A percentile compares a stretch with the other conserved stretches of the same genome.
These are phyloP conservation scores for Colletotrichum kahawae DNA, from an alignment of 2,329 filamentous ascomycete species.

Conservation along the genomic window DNA sequence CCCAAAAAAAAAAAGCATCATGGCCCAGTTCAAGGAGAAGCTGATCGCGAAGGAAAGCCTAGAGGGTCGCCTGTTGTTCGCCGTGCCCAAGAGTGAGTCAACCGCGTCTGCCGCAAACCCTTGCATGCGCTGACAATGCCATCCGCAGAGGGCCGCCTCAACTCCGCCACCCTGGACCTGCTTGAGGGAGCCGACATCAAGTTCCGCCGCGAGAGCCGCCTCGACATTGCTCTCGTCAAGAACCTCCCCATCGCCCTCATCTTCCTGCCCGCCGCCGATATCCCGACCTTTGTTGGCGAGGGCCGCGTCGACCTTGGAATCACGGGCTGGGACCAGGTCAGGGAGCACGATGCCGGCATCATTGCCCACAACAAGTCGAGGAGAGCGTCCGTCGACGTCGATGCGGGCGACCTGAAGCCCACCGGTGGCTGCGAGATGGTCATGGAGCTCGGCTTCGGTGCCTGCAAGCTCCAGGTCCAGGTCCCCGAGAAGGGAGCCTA, in stretches of 20 bases:
- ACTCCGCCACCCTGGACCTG: conserved; percentile 86
- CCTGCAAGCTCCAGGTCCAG: conserved; percentile 95
- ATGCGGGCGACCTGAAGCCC: conserved; percentile 48
- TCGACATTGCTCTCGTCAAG: conserved; percentile 97
- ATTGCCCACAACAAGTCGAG: conserved; percentile 52
- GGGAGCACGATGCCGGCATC: conserved; percentile 79
- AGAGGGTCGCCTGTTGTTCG: conserved; percentile 91
- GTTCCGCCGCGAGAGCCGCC: conserved; percentile 91
- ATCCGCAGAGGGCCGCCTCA: conserved; percentile 83
- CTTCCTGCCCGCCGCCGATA: conserved; percentile 96
- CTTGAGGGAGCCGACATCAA: conserved; percentile 95
- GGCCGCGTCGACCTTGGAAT: conserved; percentile 94
- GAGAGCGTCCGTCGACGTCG: conserved; percentile 50
- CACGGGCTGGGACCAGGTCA: conserved; percentile 90
- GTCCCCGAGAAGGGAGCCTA: conserved; percentile 85
- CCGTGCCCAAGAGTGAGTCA: conserved; percentile 93
- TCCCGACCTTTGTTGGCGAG: conserved; percentile 96
- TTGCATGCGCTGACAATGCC: conserved; percentile 26
- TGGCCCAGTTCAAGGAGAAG: conserved; percentile 16
- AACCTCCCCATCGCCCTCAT: conserved; percentile 95
- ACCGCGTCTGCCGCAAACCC: conserved; percentile 9
- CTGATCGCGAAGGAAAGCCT: conserved; percentile 59
- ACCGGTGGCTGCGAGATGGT: conserved; percentile 81
- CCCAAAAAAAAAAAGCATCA: background rate
- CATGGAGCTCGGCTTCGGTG: conserved; percentile 88